Base-by-base conservation (phyloP, 1,139 yeast genomes). In the Fermentozyma sake region DNA sequence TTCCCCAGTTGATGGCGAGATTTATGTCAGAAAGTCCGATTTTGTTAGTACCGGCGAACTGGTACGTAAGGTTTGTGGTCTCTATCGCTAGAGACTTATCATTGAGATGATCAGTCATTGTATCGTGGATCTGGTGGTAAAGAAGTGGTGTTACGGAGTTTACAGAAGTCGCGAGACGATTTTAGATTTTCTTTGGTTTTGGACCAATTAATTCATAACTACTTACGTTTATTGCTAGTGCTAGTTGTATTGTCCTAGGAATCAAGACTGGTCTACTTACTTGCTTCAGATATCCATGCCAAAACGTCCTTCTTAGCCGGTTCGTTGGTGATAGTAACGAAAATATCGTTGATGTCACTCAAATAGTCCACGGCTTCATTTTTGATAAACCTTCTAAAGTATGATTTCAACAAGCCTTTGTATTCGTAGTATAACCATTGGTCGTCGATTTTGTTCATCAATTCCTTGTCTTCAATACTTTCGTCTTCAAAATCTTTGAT, bases 1-100 rank as follows among this genome's bases (percentile, higher is more conserved):
- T 72, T 5, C 83, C 79, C 70, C 83, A 75, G 1, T 79, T 77
- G 12, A 91, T 64, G 9, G 60, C 44, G 24, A 91, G 50, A 18
- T 66, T 61, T 35, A 89, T 70, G 27, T 83, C 68, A 20, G 72
- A 72, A 15, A 91, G 65, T 0, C 96, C 94, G 4, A 85, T 73
- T 26, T 72, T 70, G n/a, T 67, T 62, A 32, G 73, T 68, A 3
- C 60, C 55, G 0, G 84, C 75, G 48, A 84, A 91, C 26, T 71
- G 75, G 53, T 87, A 91, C 3, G 80, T 74, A 28, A 91, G 64
- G 29, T 76, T 57, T 9, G 63, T 60, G 1, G 93, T 80, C 41
- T 74, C 79, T 15, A 87, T 76, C 29, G 91, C 85, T 15, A 53
- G n/a, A n/a, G n/a, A n/a, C n/a, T n/a, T n/a, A n/a, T n/a, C n/a